Percentiles rank a stretch among this genome's conserved stretches.
Conservation (phyloP, 179 eudicot species). For the Heliamphora pulchella region DNA sequence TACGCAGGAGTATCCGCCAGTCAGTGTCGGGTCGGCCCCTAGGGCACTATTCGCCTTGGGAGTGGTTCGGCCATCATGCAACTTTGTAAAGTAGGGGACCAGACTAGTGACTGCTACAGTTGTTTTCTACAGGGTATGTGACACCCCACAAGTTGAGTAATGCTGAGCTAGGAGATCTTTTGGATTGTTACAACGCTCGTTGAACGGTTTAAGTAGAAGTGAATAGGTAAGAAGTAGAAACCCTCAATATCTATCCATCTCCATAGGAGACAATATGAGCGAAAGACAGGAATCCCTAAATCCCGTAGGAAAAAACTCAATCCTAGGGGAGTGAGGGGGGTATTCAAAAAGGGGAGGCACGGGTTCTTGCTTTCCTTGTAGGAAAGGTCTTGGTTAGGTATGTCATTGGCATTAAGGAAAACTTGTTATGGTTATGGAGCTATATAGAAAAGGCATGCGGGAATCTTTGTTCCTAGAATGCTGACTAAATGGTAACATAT, state of each 20-base stretch:
- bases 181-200: neutral
- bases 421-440: neutral
- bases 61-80: neutral
- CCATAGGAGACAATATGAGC: neutral
- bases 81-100: neutral
- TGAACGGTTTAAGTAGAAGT: conserved; percentile 1
- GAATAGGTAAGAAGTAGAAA: neutral
- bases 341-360: neutral
- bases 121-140: neutral
- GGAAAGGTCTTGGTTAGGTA: neutral
- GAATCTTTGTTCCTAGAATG: no score
- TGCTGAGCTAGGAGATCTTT: neutral
- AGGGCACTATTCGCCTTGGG: neutral
- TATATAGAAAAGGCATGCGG: neutral
- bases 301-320: neutral
- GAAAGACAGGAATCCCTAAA: neutral
- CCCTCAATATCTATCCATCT: neutral
- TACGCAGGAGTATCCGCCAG: neutral
- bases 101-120: neutral
- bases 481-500: no score
- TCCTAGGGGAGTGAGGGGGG: neutral
- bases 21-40: neutral
- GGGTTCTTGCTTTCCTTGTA: neutral
- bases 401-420: neutral
- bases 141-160: no score